Conservation (phyloP, 805 yeast genomes). For the Wickerhamiella hasegawae region DNA sequence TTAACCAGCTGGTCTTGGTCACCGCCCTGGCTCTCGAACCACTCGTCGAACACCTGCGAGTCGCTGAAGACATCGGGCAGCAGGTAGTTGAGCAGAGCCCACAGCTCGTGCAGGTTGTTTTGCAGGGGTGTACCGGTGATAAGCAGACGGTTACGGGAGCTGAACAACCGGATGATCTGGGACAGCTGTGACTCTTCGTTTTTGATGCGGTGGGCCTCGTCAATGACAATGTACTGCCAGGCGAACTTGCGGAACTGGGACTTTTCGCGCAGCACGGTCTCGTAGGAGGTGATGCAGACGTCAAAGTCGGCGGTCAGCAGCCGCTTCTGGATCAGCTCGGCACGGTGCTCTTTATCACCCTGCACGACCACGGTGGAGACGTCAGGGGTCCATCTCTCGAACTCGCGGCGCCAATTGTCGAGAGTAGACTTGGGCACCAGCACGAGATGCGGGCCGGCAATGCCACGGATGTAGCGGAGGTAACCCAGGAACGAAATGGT, state of each 20-base stretch:
- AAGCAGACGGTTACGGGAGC: slow-evolving; percentile 66
- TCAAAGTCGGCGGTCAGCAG: slow-evolving; percentile 69
- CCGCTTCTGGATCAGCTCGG: slow-evolving; percentile 37
- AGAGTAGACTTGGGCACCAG: slow-evolving; percentile 92
- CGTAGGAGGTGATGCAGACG: slow-evolving; percentile 80
- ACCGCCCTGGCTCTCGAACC: slow-evolving; percentile 52
- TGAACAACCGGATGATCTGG: slow-evolving; percentile 79
- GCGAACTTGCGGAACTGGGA: slow-evolving; percentile 59
- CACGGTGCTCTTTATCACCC: slow-evolving; percentile 76
- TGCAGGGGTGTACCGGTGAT: slow-evolving; percentile 96
- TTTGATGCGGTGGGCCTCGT: slow-evolving; percentile 93
- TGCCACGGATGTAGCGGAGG: slow-evolving; percentile 55
- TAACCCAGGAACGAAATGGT: slow-evolving; percentile 87
- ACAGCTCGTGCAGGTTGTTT: slow-evolving; percentile 84
- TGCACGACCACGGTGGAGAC: slow-evolving; percentile 73
- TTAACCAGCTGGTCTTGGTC: slow-evolving; percentile 71
- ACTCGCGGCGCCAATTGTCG: slow-evolving; percentile 94
- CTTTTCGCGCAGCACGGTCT: slow-evolving; percentile 85
- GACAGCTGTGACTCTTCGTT: slow-evolving; percentile 86
- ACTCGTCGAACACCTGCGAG: slow-evolving; percentile 74
- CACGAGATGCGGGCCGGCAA: slow-evolving; percentile 81
- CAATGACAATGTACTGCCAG: slow-evolving; percentile 90
- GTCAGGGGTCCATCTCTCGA: slow-evolving; percentile 91
- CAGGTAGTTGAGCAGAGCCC: slow-evolving; percentile 85
- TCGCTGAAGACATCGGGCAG: slow-evolving; percentile 93